A percentile compares a stretch with the other conserved stretches of the same genome.
phyloP scores from a whole-genome alignment of 2,329 filamentous ascomycete species.

The Macrophomina tecta region DNA sequence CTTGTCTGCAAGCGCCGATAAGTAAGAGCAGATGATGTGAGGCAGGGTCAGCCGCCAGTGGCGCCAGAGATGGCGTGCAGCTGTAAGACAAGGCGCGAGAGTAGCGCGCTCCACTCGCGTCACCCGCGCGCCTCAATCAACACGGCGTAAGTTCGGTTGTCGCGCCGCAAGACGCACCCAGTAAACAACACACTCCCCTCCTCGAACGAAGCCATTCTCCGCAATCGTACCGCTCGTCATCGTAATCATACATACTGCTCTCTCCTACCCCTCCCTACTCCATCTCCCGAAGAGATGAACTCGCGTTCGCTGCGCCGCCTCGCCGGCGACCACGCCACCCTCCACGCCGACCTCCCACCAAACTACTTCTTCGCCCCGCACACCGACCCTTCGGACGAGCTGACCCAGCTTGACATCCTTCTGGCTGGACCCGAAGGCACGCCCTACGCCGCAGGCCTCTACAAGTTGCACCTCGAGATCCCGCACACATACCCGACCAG shows the following conservation, averaged over 20 bases:
- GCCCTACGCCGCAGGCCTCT: conserved; percentile 64
- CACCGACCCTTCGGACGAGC: conserved; percentile 45
- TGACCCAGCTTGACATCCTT: conserved; percentile 63
- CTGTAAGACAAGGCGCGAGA: conserved; percentile 14
- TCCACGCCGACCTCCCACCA: conserved; percentile 63
- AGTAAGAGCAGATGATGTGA: neutral
- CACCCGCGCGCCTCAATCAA: conserved; percentile 20
- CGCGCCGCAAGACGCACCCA: conserved; percentile 7
- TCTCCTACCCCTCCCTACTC: neutral
- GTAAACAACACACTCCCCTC: conserved; percentile 21
- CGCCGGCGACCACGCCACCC: conserved; percentile 63
- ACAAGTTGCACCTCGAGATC: conserved; percentile 65
- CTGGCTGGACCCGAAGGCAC: conserved; percentile 66
- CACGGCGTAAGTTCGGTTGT: conserved; percentile 24
- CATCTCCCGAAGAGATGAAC: conserved; percentile 39
- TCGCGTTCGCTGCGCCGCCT: conserved; percentile 62
- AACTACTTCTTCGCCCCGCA: conserved; percentile 64
- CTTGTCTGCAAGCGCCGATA: neutral
- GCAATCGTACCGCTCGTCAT: neutral
- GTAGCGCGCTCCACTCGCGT: conserved; percentile 7
- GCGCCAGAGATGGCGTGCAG: neutral
- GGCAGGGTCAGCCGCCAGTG: neutral
- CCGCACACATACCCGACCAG: conserved; percentile 61
- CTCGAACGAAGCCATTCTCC: neutral
- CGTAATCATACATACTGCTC: neutral